Evolutionary conservation across 345 rosid genomes (phyloP), one percentile per base, ranked within the genome.

Genomic region (Erucastrum elatum): DNA sequence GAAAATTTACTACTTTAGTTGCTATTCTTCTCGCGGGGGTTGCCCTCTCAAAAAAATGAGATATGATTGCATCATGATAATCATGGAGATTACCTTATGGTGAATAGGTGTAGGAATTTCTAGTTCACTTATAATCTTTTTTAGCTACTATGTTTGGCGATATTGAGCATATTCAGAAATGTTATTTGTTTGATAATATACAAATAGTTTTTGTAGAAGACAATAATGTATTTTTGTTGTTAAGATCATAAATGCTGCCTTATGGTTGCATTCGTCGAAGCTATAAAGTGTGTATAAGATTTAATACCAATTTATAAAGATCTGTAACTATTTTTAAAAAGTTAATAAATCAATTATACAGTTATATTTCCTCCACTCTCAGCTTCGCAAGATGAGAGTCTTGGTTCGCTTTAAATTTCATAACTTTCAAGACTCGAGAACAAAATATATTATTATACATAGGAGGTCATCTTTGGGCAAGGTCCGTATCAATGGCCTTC

Each of bases 401-500:
- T 81, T 94, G 98, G 82, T 85, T 91, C 3, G 98, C 31, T 29
- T 29, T 21, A 21, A 29, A 29, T 10, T 41, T 10, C 12, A 41
- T 41, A 41, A 41, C 41, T 37, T 68, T 5, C 2, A 61, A 34
- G 68, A 70, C 33, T 25, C 35, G 0, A 68, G 25, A 79, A 67
- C 31, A 30, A 21, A 39, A 2, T 37, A 2, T 56, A 51, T 5
- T 64, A 29, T 12, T 41, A 66, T 84, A 94, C 97, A 82, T 92
- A 91, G 66, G 97, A 90, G 71, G 90, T 80, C 97, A 92, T 90
- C 82, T 33, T 88, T 2, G 97, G 98, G 97, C 97, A 94, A 39
- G 98, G 93, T 79, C 98, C 97, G 75, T 90, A 80, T 94, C 97
- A 81, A 94, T 92, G 7, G 97, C 97, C 84, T 87, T 88, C 60